Evolutionary conservation across 495 filamentous ascomycete genomes (phyloP), one percentile per base, ranked within the genome.

Genomic region (Penicillium riverlandense): DNA sequence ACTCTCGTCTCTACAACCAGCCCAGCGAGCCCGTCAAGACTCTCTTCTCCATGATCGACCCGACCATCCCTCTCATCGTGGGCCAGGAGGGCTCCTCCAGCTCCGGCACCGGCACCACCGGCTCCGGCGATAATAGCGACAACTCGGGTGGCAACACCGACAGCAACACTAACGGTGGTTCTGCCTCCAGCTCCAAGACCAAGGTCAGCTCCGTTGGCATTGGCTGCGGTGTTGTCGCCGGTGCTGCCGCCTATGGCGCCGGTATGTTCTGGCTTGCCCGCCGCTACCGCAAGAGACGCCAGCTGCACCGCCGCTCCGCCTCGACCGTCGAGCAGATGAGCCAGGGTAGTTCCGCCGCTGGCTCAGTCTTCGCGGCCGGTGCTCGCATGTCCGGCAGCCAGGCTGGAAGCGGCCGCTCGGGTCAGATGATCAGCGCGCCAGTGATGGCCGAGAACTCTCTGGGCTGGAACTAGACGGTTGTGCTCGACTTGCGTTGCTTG

Each of bases 381-480:
- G 75, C 69, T 30, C 60, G 63, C 38, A 35, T 60, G 11, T 63
- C 61, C 27, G 57, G 54, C 37, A 76, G 73, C 43, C 66, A 78
- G 43, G 74, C 80, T 37, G 76, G 85, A 53, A 88, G 80, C 54
- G 76, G 74, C 52, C 74, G 84, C 49, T 82, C 82, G 4, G 22
- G 22, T 61, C 82, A 83, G 62, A 79, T 79, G 74, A 88, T 85
- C 58, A 84, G 78, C 60, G 84, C 84, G 39, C 92, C 92, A 4
- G 86, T 98, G 46, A 94, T 91, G 75, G 87, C 90, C 35, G 92
- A 96, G 74, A 98, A 98, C 72, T 95, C 89, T 41, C 79, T 98
- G 49, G 92, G 92, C 50, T 98, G 92, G 92, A 96, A 95, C 71
- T 98, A 78, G 78, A 68, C 15, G 38, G 54, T 49, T 53, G 39